These are phyloP conservation scores for Penicillium robsamsonii DNA, from an alignment of 495 filamentous ascomycete species.

Conservation along the genomic window DNA sequence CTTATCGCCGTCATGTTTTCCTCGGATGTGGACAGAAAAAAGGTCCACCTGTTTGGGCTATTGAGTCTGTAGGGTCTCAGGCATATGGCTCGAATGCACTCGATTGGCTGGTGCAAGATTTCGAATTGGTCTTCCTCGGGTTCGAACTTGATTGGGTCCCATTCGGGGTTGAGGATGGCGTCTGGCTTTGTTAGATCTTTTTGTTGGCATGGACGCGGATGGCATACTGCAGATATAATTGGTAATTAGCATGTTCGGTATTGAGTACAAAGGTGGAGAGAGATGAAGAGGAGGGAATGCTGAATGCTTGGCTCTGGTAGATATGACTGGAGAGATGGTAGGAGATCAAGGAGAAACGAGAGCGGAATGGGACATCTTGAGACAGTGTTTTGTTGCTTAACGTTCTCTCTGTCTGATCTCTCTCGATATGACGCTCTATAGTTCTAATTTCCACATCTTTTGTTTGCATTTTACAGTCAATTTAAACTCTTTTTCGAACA, in stretches of 20 bases:
- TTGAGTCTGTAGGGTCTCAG: background rate
- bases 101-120: background rate
- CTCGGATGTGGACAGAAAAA: background rate
- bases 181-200: background rate
- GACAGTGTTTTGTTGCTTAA: no score
- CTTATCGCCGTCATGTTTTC: background rate
- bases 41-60: conserved; percentile 2
- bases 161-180: background rate
- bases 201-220: background rate
- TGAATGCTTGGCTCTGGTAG: background rate
- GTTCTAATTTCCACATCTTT: background rate
- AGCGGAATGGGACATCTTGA: background rate
- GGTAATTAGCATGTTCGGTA: background rate
- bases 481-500: background rate
- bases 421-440: background rate
- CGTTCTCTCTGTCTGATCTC: background rate
- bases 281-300: background rate
- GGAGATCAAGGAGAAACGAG: background rate
- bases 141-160: background rate
- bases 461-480: background rate
- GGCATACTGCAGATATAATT: background rate
- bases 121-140: background rate
- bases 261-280: background rate
- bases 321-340: background rate
- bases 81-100: background rate